Base-by-base conservation (phyloP, 768 basidiomycete genomes). In the Termitomyces sp. region DNA sequence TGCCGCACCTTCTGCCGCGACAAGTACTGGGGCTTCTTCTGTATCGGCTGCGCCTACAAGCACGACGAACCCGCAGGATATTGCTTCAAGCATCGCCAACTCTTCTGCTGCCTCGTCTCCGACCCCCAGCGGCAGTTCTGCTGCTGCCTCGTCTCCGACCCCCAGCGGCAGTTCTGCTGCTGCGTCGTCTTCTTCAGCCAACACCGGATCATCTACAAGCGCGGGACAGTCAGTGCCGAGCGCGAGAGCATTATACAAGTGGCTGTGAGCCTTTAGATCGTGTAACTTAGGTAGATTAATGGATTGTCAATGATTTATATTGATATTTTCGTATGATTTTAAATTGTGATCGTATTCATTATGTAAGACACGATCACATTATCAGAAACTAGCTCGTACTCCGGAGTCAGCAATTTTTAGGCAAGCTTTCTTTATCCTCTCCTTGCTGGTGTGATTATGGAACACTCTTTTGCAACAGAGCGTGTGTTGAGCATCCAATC, bases 401-500 rank as follows among this genome's bases (percentile, higher is more conserved):
- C 13, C 13, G 33, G 47, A 60, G 58, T 46, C 61, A 59, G 48
- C 22, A 46, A 43, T 50, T 58, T 58, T 59, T 6, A 57, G 58
- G 61, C 56, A 59, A 57, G 53, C 55, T 28, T 52, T 57, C 14
- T 20, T 44, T 47, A 46, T 12, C 28, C 28, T 54, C 22, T 35
- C 36, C 36, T 35, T 35, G 26, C 33, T 40, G 40, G 48, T 46
- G 26, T 26, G 35, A 54, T 49, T 40, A 63, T 63, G 62, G 54
- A 49, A 28, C 7, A 51, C 35, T 36, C 46, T 14, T 53, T 47
- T 46, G 33, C 63, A n/a, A n/a, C n/a, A 60, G 80, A 80, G 51
- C 79, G 94, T 26, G 81, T 98, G 9, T 77, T 98, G 43, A 94
- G 92, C 64, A 83, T 98, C 51, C 96, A 98, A 65, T 93, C 90